Conservation (phyloP, 1,139 yeast species). For the Maudiozyma humilis region DNA sequence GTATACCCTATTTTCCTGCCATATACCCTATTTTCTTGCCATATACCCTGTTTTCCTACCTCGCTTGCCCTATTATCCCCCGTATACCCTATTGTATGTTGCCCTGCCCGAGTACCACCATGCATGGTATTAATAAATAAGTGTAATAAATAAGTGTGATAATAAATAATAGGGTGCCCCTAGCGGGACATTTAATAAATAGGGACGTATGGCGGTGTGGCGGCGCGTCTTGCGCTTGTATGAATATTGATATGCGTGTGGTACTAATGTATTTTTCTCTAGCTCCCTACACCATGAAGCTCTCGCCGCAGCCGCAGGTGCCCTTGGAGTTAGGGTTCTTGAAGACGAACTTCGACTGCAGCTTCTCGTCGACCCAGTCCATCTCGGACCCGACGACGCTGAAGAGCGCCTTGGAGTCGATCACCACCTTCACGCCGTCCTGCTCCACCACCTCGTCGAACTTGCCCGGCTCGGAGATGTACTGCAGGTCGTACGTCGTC, state of each 20-base stretch:
- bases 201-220: background rate
- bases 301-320: slow-evolving; percentile 97
- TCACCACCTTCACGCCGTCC: slow-evolving; percentile 85
- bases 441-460: slow-evolving; percentile 90
- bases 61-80: too few relatives aligned
- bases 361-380: slow-evolving; percentile 96
- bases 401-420: slow-evolving; percentile 91
- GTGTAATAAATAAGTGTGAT: too few relatives aligned
- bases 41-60: too few relatives aligned
- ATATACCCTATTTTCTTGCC: too few relatives aligned
- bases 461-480: slow-evolving; percentile 81
- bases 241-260: slow-evolving; percentile 1
- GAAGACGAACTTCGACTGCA: slow-evolving; percentile 82
- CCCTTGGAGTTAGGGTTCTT: slow-evolving; percentile 95
- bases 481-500: slow-evolving; percentile 80
- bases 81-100: too few relatives aligned
- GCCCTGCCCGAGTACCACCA: too few relatives aligned
- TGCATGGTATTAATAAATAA: too few relatives aligned
- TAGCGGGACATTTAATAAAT: background rate
- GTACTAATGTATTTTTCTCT: background rate
- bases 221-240: background rate
- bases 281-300: slow-evolving; percentile 70
- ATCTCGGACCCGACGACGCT: slow-evolving; percentile 94
- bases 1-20: too few relatives aligned
- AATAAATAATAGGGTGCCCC: too few relatives aligned